Conservation (phyloP, 176 grass and related monocot species). For the Raddia distichophylla region DNA sequence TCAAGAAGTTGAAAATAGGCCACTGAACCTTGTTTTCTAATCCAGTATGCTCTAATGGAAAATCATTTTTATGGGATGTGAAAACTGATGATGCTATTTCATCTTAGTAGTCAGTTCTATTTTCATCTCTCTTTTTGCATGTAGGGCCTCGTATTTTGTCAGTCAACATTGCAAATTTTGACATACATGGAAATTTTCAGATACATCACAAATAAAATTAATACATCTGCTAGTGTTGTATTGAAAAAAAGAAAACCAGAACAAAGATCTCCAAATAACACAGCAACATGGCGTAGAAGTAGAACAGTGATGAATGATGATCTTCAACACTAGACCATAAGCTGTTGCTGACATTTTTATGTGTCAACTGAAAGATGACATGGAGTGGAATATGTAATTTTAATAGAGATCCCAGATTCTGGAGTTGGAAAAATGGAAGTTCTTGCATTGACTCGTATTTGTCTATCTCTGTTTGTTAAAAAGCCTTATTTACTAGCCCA, state of each 20-base stretch:
- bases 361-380: background rate
- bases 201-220: conserved; percentile 17
- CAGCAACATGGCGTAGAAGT: background rate
- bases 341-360: conserved; percentile 3
- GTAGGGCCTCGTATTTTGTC: conserved; percentile 5
- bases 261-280: background rate
- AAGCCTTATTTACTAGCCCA: background rate
- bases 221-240: conserved; percentile 22
- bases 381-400: background rate
- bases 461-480: background rate
- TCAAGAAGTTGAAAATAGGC: conserved; percentile 28
- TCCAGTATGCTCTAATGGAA: conserved; percentile 12
- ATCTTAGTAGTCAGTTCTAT: background rate
- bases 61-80: conserved; percentile 23
- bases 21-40: conserved; percentile 14
- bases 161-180: background rate
- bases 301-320: background rate
- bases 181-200: conserved; percentile 22
- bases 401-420: conserved; percentile 8
- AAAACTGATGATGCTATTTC: conserved; percentile 12
- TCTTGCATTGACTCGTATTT: background rate
- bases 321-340: conserved; percentile 6
- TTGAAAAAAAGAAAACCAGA: background rate
- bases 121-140: conserved; percentile 1
- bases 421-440: background rate